phyloP scores from a whole-genome alignment of 768 basidiomycete species.

The Nevesoporus exiguus region DNA sequence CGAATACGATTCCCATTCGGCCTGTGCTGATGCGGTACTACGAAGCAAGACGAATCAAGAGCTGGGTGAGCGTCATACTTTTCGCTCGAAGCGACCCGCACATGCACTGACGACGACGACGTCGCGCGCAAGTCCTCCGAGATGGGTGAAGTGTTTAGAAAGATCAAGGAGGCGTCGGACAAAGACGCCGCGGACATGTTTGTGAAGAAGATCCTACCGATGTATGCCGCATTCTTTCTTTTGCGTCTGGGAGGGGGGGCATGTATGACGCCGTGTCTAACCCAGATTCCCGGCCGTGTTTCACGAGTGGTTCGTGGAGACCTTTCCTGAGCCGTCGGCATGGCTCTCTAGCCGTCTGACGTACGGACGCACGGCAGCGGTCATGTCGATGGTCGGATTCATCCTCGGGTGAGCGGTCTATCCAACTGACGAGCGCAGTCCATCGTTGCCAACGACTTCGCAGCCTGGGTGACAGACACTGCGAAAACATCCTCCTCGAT shows the following conservation, averaged over 20 bases:
- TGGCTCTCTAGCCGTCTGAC: constrained; percentile 89
- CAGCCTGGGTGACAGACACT: constrained; percentile 96
- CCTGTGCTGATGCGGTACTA: constrained; percentile 71
- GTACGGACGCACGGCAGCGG: constrained; percentile 87
- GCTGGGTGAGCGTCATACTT: constrained; percentile 42
- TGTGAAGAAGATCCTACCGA: constrained; percentile 48
- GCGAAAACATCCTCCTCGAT: constrained; percentile 95
- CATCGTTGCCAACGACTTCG: neutral
- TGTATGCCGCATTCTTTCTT: constrained; percentile 39
- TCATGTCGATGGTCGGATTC: constrained; percentile 98
- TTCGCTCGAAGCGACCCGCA: neutral
- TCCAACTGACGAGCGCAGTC: no score
- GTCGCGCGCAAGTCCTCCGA: constrained; percentile 37
- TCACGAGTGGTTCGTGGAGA: constrained; percentile 96
- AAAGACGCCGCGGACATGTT: constrained; percentile 53
- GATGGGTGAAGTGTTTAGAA: constrained; percentile 44
- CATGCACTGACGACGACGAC: neutral
- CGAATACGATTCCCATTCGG: constrained; percentile 82
- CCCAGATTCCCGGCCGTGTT: constrained; percentile 79
- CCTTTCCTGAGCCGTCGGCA: constrained; percentile 92
- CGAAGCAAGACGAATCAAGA: constrained; percentile 42
- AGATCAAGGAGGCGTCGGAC: constrained; percentile 49
- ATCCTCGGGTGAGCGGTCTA: constrained; percentile 69
- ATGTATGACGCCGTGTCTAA: neutral
- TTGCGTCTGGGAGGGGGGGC: neutral